These are phyloP conservation scores for Neurospora pannonica DNA, from an alignment of 495 filamentous ascomycete species.

Conservation along the genomic window DNA sequence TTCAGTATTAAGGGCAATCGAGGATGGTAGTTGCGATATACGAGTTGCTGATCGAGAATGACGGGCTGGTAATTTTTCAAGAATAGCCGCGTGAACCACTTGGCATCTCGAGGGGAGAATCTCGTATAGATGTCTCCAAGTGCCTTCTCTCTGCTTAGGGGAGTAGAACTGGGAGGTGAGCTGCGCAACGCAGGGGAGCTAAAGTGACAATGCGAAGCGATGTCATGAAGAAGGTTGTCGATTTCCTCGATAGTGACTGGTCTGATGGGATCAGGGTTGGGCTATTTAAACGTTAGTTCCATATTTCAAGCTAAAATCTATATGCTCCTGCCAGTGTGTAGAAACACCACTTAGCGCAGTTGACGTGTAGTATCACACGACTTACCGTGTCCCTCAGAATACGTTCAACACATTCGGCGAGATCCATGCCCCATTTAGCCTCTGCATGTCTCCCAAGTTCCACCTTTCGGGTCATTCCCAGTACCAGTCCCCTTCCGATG, in stretches of 20 bases:
- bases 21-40: constrained; percentile 44
- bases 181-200: constrained; percentile 56
- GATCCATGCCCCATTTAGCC: constrained; percentile 48
- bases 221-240: constrained; percentile 49
- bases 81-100: constrained; percentile 81
- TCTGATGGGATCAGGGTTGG: constrained; percentile 26
- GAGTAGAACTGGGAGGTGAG: constrained; percentile 25
- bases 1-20: constrained; percentile 54
- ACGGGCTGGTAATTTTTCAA: constrained; percentile 66
- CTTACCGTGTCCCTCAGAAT: constrained; percentile 57
- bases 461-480: constrained; percentile 48
- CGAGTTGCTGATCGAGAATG: constrained; percentile 31
- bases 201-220: constrained; percentile 59
- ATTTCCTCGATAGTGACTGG: constrained; percentile 64
- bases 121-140: constrained; percentile 49
- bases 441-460: constrained; percentile 53
- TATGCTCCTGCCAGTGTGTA: neutral
- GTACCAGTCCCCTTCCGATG: constrained; percentile 52
- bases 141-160: constrained; percentile 31
- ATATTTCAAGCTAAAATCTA: neutral
- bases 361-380: neutral
- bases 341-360: constrained; percentile 3
- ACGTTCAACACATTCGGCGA: constrained; percentile 59
- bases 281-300: constrained; percentile 19
- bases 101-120: constrained; percentile 61